Percentiles rank a stretch among this genome's conserved stretches.
These are phyloP conservation scores for Kregervanrija fluxuum DNA, from an alignment of 805 yeast genomes.

Conservation along the genomic window DNA sequence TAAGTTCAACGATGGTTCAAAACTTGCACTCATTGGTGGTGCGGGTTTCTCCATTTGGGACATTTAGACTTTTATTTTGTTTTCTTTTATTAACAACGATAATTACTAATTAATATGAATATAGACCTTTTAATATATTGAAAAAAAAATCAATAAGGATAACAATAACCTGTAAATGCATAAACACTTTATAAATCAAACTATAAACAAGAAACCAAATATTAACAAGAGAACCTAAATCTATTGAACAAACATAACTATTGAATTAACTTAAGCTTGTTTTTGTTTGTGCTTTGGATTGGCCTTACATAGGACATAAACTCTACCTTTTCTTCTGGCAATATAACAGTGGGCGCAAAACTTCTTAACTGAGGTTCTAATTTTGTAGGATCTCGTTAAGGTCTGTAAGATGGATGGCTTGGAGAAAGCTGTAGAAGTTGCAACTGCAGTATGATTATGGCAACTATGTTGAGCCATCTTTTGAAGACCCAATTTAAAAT, in stretches of 20 bases:
- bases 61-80: constrained; percentile 1
- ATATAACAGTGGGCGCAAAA: constrained; percentile 87
- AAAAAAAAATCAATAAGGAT: not conserved
- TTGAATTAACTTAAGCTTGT: constrained; percentile 45
- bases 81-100: not conserved
- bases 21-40: constrained; percentile 58
- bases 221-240: too few species aligned
- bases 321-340: constrained; percentile 92
- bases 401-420: constrained; percentile 10
- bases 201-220: not conserved
- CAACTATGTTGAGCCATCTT: constrained; percentile 8
- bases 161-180: not conserved
- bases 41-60: constrained; percentile 51
- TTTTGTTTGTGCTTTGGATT: constrained; percentile 94
- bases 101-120: not conserved
- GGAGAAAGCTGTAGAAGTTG: too few species aligned
- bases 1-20: constrained; percentile 18
- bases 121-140: not conserved
- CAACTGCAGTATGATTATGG: too few species aligned
- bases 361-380: constrained; percentile 87
- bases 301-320: constrained; percentile 86
- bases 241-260: too few species aligned
- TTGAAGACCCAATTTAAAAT: constrained; percentile 22
- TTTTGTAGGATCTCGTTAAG: constrained; percentile 70
- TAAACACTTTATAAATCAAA: not conserved